These are phyloP conservation scores for Marasmius oreades DNA, from an alignment of 1,284 basidiomycete genomes.

Conservation along the genomic window DNA sequence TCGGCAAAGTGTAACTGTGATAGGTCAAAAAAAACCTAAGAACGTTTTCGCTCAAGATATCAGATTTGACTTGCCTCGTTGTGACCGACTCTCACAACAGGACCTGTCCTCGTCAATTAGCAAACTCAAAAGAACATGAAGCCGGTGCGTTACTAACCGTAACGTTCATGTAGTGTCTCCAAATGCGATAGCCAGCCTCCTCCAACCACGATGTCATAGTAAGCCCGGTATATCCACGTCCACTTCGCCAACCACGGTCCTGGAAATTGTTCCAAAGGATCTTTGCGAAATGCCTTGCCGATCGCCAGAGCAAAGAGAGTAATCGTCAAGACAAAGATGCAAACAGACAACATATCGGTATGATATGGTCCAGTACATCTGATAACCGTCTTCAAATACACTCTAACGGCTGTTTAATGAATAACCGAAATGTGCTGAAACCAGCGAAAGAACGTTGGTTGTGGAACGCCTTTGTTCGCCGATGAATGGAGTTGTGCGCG, in stretches of 20 bases:
- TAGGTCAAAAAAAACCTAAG: neutral
- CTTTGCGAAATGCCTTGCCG: too few species aligned
- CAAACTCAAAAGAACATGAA: neutral
- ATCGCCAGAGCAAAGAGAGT: too few species aligned
- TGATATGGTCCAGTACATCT: too few species aligned
- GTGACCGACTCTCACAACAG: slow-evolving; percentile 23
- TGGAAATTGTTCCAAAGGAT: slow-evolving; percentile 2
- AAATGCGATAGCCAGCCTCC: slow-evolving; percentile 11
- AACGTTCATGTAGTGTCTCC: slow-evolving; percentile 4
- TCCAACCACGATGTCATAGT: slow-evolving; percentile 10
- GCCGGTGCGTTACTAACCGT: slow-evolving; percentile 5
- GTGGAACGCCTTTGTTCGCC: too few species aligned
- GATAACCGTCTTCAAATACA: too few species aligned
- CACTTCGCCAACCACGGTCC: slow-evolving; percentile 7
- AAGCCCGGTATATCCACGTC: slow-evolving; percentile 9
- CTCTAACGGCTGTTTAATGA: too few species aligned
- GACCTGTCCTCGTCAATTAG: slow-evolving; percentile 12
- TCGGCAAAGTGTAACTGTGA: slow-evolving; percentile 30
- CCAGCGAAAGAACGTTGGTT: too few species aligned
- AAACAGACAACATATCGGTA: too few species aligned
- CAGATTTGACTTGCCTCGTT: slow-evolving; percentile 19
- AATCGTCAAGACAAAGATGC: too few species aligned
- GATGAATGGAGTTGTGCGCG: too few species aligned
- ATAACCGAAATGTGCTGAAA: too few species aligned
- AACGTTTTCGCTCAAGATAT: neutral